Conservation (phyloP, 2,329 filamentous ascomycete genomes). For the Fusarium anguioides region DNA sequence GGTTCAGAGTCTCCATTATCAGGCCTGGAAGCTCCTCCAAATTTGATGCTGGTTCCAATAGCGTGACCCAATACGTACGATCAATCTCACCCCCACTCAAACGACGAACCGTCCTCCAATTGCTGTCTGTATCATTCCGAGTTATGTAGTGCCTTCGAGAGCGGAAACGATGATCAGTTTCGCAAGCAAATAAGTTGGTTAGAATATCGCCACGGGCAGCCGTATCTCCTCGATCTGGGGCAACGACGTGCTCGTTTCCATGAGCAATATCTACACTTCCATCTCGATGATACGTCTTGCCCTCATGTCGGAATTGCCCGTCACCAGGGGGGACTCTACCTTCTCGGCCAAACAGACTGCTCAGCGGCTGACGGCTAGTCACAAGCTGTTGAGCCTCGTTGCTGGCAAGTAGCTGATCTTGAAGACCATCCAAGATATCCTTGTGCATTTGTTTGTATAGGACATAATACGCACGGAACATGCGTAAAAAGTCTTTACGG, state of each 20-base stretch:
- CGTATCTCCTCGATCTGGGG: constrained; percentile 69
- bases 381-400: constrained; percentile 81
- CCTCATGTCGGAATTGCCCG: constrained; percentile 66
- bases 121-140: constrained; percentile 49
- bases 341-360: constrained; percentile 78
- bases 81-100: constrained; percentile 49
- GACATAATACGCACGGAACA: constrained; percentile 93
- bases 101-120: constrained; percentile 51
- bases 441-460: constrained; percentile 89
- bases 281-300: constrained; percentile 71
- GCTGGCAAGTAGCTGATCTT: constrained; percentile 81
- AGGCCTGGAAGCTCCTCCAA: constrained; percentile 57
- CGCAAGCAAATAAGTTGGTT: constrained; percentile 60
- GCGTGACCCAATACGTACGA: constrained; percentile 56
- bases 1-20: constrained; percentile 49
- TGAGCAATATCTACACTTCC: constrained; percentile 74
- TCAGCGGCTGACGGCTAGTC: constrained; percentile 78
- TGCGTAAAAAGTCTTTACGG: constrained; percentile 86
- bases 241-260: constrained; percentile 66
- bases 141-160: constrained; percentile 47
- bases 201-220: constrained; percentile 71
- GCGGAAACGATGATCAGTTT: constrained; percentile 46
- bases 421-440: constrained; percentile 81
- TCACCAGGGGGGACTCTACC: constrained; percentile 74
- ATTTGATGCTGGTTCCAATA: constrained; percentile 59